Evolutionary conservation across 805 yeast species (phyloP), one percentile per base, ranked within the genome.

Genomic region (Candida michaelii): DNA sequence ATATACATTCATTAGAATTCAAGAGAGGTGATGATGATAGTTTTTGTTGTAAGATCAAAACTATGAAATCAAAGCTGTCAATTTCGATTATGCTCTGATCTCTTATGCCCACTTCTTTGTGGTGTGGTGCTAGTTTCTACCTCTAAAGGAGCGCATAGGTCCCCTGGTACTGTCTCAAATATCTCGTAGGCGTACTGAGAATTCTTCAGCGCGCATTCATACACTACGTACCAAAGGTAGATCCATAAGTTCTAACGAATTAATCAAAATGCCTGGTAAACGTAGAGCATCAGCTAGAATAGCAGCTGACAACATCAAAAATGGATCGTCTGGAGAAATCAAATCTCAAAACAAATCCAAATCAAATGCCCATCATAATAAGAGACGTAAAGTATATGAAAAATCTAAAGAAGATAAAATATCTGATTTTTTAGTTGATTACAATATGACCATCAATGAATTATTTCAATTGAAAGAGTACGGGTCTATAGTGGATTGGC

Each of bases 401-500:
- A 34, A 18, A 13, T 15, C 50, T 11, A 54, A 54, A 29, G 50
- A 46, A 24, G 49, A 51, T 11, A 42, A 59, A 33, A 49, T 80
- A 44, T 74, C 76, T 0, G 65, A 72, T 5, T 47, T 79, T 42
- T 58, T 73, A 27, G 59, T 73, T 12, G 62, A 71, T 29, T 78
- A 77, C 56, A 77, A 76, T 39, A 40, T 75, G 4, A 58, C 77
- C 18, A 66, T 78, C 0, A 78, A 80, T 47, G 89, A 85, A 54
- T 61, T 84, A 14, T 83, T 79, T 51, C 88, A 84, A 54, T 60
- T 85, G 19, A 64, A 71, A 43, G 78, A 81, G 50, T 84, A 74
- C 55, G 77, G 80, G 15, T 79, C 87, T 0, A 56, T 83, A 32
- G 77, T 73, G 0, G 78, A 77, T 14, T 85, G 82, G 76, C 76